Evolutionary conservation across 2,329 filamentous ascomycete species (phyloP), one percentile per base, ranked within the genome.

Genomic region (Fusarium sp.): DNA sequence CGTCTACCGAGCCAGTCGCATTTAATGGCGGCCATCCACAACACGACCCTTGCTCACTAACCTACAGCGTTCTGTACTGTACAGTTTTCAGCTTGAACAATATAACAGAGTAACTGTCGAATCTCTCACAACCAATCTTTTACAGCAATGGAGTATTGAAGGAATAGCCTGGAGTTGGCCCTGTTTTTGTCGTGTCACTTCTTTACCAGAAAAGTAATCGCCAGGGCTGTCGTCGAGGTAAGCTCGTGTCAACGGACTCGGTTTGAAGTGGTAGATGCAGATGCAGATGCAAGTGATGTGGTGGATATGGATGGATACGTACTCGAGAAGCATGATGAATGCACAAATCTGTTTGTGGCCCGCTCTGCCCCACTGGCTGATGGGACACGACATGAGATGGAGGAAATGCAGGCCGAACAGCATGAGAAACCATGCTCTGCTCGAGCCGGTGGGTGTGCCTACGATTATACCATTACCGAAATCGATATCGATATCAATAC

Each of bases 1-100:
- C 50, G 58, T 68, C 59, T 70, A 63, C 50, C 37, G 63, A 55
- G 34, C 67, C 67, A 70, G 67, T 70, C 67, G 67, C 67, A 70
- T 70, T 55, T 45, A 31, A 51, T 37, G 46, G 43, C 28, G 34
- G 23, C 26, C 44, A 51, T 44, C 55, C 58, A 70, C 39, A 56
- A 26, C 43, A 6, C 34, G 16, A 26, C 23, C 37, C 37, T 44
- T 46, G 37, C 30, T 41, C 26, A 18, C 31, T 48, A 56, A 28
- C 46, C 48, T 42, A 50, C 45, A 66, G 26, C n/a, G 34, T 48
- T 39, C 21, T 11, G 23, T 55, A 45, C 25, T 42, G 25, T 43
- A n/a, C 34, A 52, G 21, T 18, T 43, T 28, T 39, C 28, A 49
- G 46, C 21, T 23, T 28, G 23, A 19, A 49, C 25, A 28, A 42